Evolutionary conservation across 169 alveolate genomes (phyloP), one percentile per base, ranked within the genome.

Genomic region (Plasmodium cynomolgi): DNA sequence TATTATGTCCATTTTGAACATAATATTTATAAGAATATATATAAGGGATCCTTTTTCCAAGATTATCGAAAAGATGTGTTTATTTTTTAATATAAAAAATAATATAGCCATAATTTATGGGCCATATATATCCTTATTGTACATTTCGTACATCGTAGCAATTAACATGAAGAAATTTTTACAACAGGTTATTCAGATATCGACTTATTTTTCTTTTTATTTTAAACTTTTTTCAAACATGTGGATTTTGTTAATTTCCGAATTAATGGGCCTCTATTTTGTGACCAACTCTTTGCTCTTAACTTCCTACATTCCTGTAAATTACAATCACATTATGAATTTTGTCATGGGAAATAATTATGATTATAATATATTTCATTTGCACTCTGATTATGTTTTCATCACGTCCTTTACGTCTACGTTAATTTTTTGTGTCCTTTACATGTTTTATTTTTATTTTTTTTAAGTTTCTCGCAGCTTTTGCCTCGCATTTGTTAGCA

Each of bases 351-450:
- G 93, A 54, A 58, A 75, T 54, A 86, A 86, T 77, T 86, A 86
- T 54, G 93, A 86, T 17, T 86, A 86, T 77, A 86, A 86, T n/a
- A 56, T 86, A 33, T 86, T 86, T 33, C 93, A 86, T 50, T 56
- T 86, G 47, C 93, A 86, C 47, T 86, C 93, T n/a, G 93, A 86
- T 77, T 75, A 86, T 86, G 93, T 86, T 77, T 86, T 86, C 68
- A 86, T 86, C 39, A 39, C 71, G 1, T 86, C 93, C 54, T 86
- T 79, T 34, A 44, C 93, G 11, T 39, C 71, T 34, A 86, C 93
- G 13, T 77, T 86, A 56, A n/a, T 79, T 41, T 75, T 86, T 75
- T 86, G 84, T 77, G 81, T 77, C 13, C 71, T 86, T 23, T 79
- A 86, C 86, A 86, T 86, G 85, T 33, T 77, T 33, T 86, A 86